A percentile compares a stretch with the other conserved stretches of the same genome.
phyloP scores from a whole-genome alignment of 495 filamentous ascomycete genomes.

The Penicillium crystallinum region DNA sequence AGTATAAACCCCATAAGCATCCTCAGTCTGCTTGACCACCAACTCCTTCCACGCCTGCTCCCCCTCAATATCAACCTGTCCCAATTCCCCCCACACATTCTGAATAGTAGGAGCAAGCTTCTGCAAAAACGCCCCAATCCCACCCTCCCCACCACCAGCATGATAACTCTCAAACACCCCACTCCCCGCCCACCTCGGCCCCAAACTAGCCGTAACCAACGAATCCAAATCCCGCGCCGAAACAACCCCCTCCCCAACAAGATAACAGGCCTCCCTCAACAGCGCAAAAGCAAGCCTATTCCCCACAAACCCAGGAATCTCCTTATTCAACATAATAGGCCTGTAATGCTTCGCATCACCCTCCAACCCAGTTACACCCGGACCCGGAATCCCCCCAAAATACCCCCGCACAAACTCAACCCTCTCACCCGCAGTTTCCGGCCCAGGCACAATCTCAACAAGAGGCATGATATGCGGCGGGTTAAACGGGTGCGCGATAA shows the following conservation, averaged over 20 bases:
- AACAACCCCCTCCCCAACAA: conserved; percentile 44
- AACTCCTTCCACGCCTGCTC: conserved; percentile 34
- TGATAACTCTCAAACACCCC: conserved; percentile 59
- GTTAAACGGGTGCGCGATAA: conserved; percentile 60
- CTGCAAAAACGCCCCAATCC: conserved; percentile 49
- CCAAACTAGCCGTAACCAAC: conserved; percentile 45
- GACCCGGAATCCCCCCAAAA: conserved; percentile 42
- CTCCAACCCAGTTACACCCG: neutral
- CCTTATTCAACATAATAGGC: conserved; percentile 50
- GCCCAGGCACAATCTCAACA: conserved; percentile 53
- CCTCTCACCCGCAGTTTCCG: conserved; percentile 29
- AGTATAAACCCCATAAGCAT: conserved; percentile 29
- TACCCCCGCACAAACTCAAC: conserved; percentile 45
- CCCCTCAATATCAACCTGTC: conserved; percentile 33
- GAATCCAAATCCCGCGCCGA: conserved; percentile 42
- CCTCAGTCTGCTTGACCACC: conserved; percentile 33
- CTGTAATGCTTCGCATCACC: conserved; percentile 15
- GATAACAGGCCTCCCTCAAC: conserved; percentile 41
- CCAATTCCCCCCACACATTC: conserved; percentile 48
- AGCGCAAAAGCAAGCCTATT: conserved; percentile 49
- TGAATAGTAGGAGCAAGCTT: conserved; percentile 54
- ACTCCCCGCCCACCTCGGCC: conserved; percentile 52
- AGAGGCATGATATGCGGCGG: conserved; percentile 61
- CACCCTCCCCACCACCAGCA: conserved; percentile 52
- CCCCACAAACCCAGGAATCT: conserved; percentile 49